Percentiles rank a stretch among this genome's conserved stretches.
Conservation (phyloP, 495 filamentous ascomycete genomes). For the Bacidia gigantensis region DNA sequence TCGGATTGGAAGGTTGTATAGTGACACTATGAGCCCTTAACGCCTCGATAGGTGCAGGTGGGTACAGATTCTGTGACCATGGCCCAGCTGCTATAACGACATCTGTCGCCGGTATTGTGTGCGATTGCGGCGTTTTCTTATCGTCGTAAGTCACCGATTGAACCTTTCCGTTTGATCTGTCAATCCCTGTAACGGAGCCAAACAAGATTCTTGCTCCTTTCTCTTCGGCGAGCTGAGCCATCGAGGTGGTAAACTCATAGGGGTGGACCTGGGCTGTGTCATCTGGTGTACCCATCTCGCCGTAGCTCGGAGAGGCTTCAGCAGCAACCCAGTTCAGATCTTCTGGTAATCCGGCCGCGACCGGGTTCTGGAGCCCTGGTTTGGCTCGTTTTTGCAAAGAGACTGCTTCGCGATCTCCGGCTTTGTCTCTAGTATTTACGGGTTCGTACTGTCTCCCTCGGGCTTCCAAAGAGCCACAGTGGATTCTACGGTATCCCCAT, state of each 20-base stretch:
- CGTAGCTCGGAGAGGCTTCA: constrained; percentile 53
- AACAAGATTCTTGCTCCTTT: constrained; percentile 59
- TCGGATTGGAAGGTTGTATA: constrained; percentile 55
- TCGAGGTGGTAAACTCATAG: constrained; percentile 77
- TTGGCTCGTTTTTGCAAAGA: constrained; percentile 62
- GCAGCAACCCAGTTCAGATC: constrained; percentile 81
- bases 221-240: constrained; percentile 65
- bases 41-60: constrained; percentile 62
- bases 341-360: constrained; percentile 49
- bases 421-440: constrained; percentile 20
- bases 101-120: constrained; percentile 61
- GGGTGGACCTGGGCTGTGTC: constrained; percentile 92
- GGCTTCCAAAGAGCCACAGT: constrained; percentile 58
- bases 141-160: constrained; percentile 62
- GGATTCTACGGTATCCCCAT: constrained; percentile 80
- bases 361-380: constrained; percentile 44
- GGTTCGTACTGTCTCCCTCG: constrained; percentile 34
- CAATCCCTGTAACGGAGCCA: constrained; percentile 51
- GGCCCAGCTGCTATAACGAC: constrained; percentile 78
- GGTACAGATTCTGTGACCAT: constrained; percentile 67
- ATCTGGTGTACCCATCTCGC: constrained; percentile 66
- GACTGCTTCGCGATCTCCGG: constrained; percentile 21
- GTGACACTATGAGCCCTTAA: constrained; percentile 85
- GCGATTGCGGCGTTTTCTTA: constrained; percentile 40
- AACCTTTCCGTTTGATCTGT: constrained; percentile 38